phyloP scores from a whole-genome alignment of 2,329 filamentous ascomycete genomes.

The Ophiostoma australiae region DNA sequence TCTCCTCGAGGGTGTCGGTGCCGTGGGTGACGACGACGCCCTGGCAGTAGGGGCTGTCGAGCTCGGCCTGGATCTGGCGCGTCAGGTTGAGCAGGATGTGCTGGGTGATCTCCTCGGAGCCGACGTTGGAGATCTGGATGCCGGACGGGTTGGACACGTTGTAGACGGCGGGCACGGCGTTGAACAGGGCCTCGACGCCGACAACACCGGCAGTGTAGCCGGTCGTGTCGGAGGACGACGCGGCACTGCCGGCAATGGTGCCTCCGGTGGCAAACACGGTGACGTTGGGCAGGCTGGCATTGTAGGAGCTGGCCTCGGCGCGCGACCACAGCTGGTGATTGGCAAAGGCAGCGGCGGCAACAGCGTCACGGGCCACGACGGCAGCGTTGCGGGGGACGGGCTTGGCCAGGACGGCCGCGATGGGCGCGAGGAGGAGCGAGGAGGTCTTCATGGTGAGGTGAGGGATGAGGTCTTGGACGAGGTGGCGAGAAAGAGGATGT shows the following conservation, averaged over 20 bases:
- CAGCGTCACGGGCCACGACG: neutral
- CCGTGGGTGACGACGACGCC: slow-evolving; percentile 60
- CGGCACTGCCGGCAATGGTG: slow-evolving; percentile 54
- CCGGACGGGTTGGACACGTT: slow-evolving; percentile 52
- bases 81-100: slow-evolving; percentile 46
- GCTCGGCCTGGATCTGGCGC: slow-evolving; percentile 44
- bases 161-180: slow-evolving; percentile 50
- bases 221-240: slow-evolving; percentile 34
- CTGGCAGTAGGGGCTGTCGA: slow-evolving; percentile 37
- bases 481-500: neutral
- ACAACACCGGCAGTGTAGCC: slow-evolving; percentile 42
- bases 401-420: slow-evolving; percentile 15
- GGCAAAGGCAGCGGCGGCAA: neutral
- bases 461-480: neutral
- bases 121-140: slow-evolving; percentile 49
- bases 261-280: slow-evolving; percentile 52
- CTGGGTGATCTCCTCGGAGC: slow-evolving; percentile 45
- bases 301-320: slow-evolving; percentile 8
- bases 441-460: slow-evolving; percentile 9
- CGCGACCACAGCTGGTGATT: slow-evolving; percentile 13
- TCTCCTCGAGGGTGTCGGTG: slow-evolving; percentile 61
- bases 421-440: slow-evolving; percentile 11
- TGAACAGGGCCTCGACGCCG: slow-evolving; percentile 47
- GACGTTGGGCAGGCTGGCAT: slow-evolving; percentile 45
- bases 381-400: neutral